Percentiles rank a stretch among this genome's conserved stretches.
These are phyloP conservation scores for Pleurotus salmoneostramineus DNA, from an alignment of 768 basidiomycete species.

Conservation along the genomic window DNA sequence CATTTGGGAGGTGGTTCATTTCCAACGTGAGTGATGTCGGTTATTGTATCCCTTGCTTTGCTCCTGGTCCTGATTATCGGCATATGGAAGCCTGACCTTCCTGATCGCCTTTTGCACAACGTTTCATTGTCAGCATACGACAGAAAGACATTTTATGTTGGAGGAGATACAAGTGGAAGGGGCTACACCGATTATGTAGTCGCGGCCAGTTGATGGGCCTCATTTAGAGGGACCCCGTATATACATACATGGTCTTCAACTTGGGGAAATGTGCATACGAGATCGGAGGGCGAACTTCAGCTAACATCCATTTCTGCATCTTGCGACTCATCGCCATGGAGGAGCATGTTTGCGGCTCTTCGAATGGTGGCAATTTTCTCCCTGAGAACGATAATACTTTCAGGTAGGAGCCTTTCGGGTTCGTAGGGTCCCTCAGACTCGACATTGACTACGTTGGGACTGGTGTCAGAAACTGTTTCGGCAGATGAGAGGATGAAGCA, in stretches of 20 bases:
- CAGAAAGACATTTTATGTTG: slow-evolving; percentile 22
- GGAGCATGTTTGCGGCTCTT: slow-evolving; percentile 54
- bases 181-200: slow-evolving; percentile 29
- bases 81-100: slow-evolving; percentile 26
- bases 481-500: not conserved
- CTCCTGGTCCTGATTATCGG: not conserved
- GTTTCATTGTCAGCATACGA: slow-evolving; percentile 21
- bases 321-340: slow-evolving; percentile 32
- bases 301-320: slow-evolving; percentile 54
- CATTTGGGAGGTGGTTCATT: slow-evolving; percentile 31
- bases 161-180: slow-evolving; percentile 15
- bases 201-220: not conserved
- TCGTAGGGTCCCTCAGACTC: slow-evolving; percentile 90
- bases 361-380: slow-evolving; percentile 65
- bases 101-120: slow-evolving; percentile 22
- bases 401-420: slow-evolving; percentile 78
- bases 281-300: not conserved
- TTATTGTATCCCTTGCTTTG: not conserved
- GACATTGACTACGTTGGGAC: slow-evolving; percentile 58
- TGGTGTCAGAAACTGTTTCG: not conserved
- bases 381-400: slow-evolving; percentile 79
- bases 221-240: not conserved
- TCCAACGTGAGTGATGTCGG: slow-evolving; percentile 20
- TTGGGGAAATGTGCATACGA: not conserved
- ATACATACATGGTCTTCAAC: not conserved